Conservation (phyloP, 768 basidiomycete species). For the Suillus subalutaceus region DNA sequence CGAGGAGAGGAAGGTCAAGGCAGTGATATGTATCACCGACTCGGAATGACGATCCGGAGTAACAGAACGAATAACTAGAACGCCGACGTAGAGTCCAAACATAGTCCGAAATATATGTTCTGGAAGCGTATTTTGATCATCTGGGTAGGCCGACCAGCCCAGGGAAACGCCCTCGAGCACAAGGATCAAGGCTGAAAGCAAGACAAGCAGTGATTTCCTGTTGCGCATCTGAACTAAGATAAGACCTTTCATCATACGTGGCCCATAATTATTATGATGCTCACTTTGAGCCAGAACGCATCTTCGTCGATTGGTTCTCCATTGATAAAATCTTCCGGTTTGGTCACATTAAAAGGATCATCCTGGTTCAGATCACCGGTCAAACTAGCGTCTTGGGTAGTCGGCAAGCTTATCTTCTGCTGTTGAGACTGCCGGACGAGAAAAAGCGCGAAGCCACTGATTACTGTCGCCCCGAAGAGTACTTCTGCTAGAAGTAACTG, state of each 20-base stretch:
- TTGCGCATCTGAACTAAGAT: conserved; percentile 6
- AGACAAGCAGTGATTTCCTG: conserved; percentile 54
- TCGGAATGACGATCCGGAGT: conserved; percentile 44
- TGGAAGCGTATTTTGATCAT: conserved; percentile 36
- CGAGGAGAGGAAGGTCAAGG: conserved; percentile 52
- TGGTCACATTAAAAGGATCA: conserved; percentile 75
- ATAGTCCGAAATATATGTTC: conserved; percentile 12
- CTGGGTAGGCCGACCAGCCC: conserved; percentile 45
- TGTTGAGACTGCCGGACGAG: conserved; percentile 41
- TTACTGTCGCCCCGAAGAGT: conserved; percentile 45
- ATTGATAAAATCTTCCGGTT: conserved; percentile 68
- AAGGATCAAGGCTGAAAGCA: conserved; percentile 49
- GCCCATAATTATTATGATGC: conserved; percentile 18
- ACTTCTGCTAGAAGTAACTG: conserved; percentile 57
- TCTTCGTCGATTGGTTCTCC: conserved; percentile 66
- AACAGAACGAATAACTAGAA: conserved; percentile 55
- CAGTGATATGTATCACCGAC: conserved; percentile 62
- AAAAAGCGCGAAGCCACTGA: conserved; percentile 48
- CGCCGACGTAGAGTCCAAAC: conserved; percentile 63
- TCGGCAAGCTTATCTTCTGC: conserved; percentile 56
- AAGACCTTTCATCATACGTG: not conserved
- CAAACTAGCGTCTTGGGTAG: conserved; percentile 25
- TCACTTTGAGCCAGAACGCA: conserved; percentile 60
- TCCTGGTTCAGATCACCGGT: conserved; percentile 25
- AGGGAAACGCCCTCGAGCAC: conserved; percentile 55